Percentiles rank a stretch among this genome's conserved stretches.
phyloP scores from a whole-genome alignment of 2,329 filamentous ascomycete genomes.

The Stemphylium vesicarium region DNA sequence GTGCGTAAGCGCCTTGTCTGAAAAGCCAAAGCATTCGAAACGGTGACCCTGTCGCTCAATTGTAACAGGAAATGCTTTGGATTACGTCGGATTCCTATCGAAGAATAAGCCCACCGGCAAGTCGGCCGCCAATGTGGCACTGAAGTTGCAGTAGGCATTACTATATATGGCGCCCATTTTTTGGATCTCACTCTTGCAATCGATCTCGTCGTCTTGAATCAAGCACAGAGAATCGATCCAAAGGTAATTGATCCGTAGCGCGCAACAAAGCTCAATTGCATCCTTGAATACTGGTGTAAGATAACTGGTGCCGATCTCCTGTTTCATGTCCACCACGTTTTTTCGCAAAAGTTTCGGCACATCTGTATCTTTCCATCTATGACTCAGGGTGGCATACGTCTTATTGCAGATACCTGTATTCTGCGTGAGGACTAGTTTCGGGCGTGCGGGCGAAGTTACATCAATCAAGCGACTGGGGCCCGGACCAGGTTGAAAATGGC shows the following conservation, averaged over 20 bases:
- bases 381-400: background rate
- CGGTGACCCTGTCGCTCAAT: background rate
- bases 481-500: background rate
- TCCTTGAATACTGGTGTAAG: background rate
- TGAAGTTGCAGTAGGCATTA: background rate
- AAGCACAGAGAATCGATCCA: background rate
- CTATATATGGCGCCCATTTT: background rate
- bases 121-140: background rate
- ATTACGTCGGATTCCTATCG: background rate
- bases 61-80: background rate
- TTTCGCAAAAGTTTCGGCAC: background rate
- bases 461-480: background rate
- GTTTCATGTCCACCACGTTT: background rate
- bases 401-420: no score
- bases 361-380: background rate
- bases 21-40: background rate
- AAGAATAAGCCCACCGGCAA: background rate
- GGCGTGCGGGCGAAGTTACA: background rate
- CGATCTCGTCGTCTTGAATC: background rate
- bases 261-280: background rate
- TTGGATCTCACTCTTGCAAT: background rate
- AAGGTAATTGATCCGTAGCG: background rate
- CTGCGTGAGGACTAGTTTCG: background rate
- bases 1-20: background rate
- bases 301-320: background rate